These are phyloP conservation scores for Vanrija sp. DNA, from an alignment of 1,284 basidiomycete genomes.

Conservation along the genomic window DNA sequence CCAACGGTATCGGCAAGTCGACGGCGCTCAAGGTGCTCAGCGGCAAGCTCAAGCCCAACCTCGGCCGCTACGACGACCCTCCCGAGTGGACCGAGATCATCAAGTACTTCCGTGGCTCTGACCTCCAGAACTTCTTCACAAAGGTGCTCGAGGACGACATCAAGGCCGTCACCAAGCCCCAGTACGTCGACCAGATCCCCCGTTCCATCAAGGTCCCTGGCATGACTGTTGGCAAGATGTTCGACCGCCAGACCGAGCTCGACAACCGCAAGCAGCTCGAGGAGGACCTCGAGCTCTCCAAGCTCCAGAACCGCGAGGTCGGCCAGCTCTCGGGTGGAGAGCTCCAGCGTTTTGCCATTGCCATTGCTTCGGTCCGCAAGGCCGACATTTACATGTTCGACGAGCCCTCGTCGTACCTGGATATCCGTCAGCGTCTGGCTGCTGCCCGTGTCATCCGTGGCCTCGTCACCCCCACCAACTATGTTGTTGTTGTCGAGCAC, in stretches of 20 bases:
- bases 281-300: constrained; percentile 76
- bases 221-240: constrained; percentile 81
- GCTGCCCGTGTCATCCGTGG: constrained; percentile 95
- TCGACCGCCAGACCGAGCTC: constrained; percentile 59
- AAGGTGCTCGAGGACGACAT: constrained; percentile 97
- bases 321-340: constrained; percentile 88
- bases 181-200: constrained; percentile 98
- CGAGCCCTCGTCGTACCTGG: constrained; percentile 94
- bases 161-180: constrained; percentile 95
- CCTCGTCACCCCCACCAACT: constrained; percentile 72
- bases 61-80: constrained; percentile 59
- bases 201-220: constrained; percentile 80
- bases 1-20: constrained; percentile 97
- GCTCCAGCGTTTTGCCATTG: constrained; percentile 81
- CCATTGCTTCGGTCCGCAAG: constrained; percentile 61
- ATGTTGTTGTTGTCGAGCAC: constrained; percentile 95
- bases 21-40: constrained; percentile 92
- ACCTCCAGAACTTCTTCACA: constrained; percentile 97
- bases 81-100: constrained; percentile 97
- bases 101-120: constrained; percentile 94
- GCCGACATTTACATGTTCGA: constrained; percentile 72
- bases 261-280: constrained; percentile 72
- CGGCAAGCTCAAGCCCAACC: constrained; percentile 82
- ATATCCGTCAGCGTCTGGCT: constrained; percentile 86
- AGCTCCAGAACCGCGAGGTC: constrained; percentile 78